A percentile compares a stretch with the other conserved stretches of the same genome.
These are phyloP conservation scores for Scorias spongiosa DNA, from an alignment of 2,329 filamentous ascomycete genomes.

Conservation along the genomic window DNA sequence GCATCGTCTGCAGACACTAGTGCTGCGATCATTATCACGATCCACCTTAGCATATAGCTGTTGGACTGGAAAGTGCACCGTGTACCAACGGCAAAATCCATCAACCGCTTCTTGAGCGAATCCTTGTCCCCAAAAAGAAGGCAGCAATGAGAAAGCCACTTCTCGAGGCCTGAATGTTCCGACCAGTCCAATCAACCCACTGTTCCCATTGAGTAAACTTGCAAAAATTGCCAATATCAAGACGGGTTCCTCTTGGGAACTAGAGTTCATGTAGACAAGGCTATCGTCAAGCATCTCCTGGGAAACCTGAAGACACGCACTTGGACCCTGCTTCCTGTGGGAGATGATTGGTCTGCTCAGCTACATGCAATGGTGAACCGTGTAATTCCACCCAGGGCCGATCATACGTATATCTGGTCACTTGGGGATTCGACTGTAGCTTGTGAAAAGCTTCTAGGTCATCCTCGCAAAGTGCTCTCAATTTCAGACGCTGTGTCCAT, in stretches of 20 bases:
- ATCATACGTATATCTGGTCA: constrained; percentile 7
- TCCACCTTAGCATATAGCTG: constrained; percentile 8
- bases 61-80: constrained; percentile 2
- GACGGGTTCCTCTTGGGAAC: constrained; percentile 3
- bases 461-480: constrained; percentile 4
- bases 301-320: constrained; percentile 3
- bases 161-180: constrained; percentile 9
- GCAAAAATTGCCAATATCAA: constrained; percentile 7
- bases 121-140: constrained; percentile 7
- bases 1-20: constrained; percentile 6
- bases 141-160: constrained; percentile 8
- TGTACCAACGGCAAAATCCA: constrained; percentile 8
- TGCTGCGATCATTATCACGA: constrained; percentile 5
- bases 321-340: constrained; percentile 7
- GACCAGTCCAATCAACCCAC: constrained; percentile 5
- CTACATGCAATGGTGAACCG: too few relatives aligned
- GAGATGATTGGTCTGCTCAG: too few relatives aligned
- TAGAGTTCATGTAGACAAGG: constrained; percentile 6
- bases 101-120: constrained; percentile 6
- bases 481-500: constrained; percentile 4
- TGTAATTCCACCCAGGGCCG: too few relatives aligned
- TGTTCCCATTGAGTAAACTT: neutral
- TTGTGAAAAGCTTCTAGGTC: constrained; percentile 7
- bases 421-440: constrained; percentile 6
- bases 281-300: constrained; percentile 9